Conservation (phyloP, 1,284 basidiomycete species). For the Chondrostereum purpureum region DNA sequence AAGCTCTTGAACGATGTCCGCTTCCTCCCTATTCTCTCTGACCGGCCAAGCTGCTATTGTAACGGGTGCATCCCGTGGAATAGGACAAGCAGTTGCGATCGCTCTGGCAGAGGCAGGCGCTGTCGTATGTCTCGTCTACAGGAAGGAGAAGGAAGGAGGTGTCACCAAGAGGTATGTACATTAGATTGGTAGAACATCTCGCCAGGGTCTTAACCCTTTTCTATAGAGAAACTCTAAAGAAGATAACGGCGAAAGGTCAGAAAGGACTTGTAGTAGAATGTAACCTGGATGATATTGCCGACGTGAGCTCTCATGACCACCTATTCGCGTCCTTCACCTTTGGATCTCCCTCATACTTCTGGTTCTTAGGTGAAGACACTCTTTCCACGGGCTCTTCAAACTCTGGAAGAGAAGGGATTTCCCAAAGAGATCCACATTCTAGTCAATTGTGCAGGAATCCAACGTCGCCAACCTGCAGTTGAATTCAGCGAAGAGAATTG, state of each 20-base stretch:
- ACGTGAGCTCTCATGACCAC: slow-evolving; percentile 6
- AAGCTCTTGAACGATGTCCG: slow-evolving; percentile 24
- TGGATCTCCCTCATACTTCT: slow-evolving; percentile 7
- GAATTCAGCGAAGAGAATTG: slow-evolving; percentile 83
- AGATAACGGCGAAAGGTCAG: not conserved
- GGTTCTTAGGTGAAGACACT: slow-evolving; percentile 56
- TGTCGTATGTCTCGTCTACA: slow-evolving; percentile 66
- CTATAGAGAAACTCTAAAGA: slow-evolving; percentile 1
- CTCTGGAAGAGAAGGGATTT: slow-evolving; percentile 48
- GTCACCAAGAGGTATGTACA: not conserved
- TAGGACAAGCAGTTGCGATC: slow-evolving; percentile 66
- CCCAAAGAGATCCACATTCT: slow-evolving; percentile 75
- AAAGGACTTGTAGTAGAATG: slow-evolving; percentile 57
- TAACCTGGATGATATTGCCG: slow-evolving; percentile 58
- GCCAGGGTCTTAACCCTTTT: too few species aligned
- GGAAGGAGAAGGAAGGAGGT: slow-evolving; percentile 8
- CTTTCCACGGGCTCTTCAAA: slow-evolving; percentile 56
- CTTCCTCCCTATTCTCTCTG: slow-evolving; percentile 55
- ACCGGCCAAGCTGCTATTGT: slow-evolving; percentile 56
- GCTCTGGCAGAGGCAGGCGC: slow-evolving; percentile 79
- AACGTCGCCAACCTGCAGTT: slow-evolving; percentile 77
- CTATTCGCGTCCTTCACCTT: not conserved
- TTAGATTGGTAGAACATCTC: not conserved
- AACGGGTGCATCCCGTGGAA: slow-evolving; percentile 67
- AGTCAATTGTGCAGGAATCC: slow-evolving; percentile 94